Evolutionary conservation across 495 filamentous ascomycete genomes (phyloP), one percentile per base, ranked within the genome.

Genomic region (Tuber aestivum): DNA sequence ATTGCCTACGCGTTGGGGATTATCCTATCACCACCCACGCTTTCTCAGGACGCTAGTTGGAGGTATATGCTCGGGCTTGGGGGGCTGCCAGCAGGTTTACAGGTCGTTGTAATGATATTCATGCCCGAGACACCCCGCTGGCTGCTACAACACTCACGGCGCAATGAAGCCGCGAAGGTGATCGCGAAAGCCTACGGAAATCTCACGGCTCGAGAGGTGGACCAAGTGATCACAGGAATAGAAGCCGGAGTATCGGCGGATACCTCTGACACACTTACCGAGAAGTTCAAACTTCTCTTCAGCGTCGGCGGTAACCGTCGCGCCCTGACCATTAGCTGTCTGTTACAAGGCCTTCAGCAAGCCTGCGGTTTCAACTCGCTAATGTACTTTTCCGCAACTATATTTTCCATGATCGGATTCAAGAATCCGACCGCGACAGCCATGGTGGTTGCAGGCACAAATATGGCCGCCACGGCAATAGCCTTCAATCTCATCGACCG

Each of bases 361-460:
- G 87, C 96, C 23, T 95, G 91, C 77, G 94, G 94, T 10, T 97
- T 97, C 83, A 97, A 97, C 84, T 92, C 91, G 70, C 87, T 97
- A 20, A 97, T 97, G 94, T 97, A 97, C 83, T 97, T 94, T 83
- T 94, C 93, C 10, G 92, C 93, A 6, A 97, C 94, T 8, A 93
- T 97, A 42, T 97, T 97, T 83, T 86, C 90, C 18, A 85, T 93
- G 41, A 86, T 97, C 35, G 91, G 91, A 3, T 97, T 97, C 83
- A 86, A 87, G 42, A 90, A 89, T 27, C 94, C 94, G 40, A 97
- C 93, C 0, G 86, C 95, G 69, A 93, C 91, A 3, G 92, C 93
- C 3, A 87, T 97, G 61, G 89, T 90, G 8, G 91, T 97, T 44
- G 94, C 94, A 2, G 82, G 89, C 78, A 95, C 94, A 27, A 97